Conservation (phyloP, 225 moss, liverwort and hornwort genomes). For the Pseudisothecium myosuroides region DNA sequence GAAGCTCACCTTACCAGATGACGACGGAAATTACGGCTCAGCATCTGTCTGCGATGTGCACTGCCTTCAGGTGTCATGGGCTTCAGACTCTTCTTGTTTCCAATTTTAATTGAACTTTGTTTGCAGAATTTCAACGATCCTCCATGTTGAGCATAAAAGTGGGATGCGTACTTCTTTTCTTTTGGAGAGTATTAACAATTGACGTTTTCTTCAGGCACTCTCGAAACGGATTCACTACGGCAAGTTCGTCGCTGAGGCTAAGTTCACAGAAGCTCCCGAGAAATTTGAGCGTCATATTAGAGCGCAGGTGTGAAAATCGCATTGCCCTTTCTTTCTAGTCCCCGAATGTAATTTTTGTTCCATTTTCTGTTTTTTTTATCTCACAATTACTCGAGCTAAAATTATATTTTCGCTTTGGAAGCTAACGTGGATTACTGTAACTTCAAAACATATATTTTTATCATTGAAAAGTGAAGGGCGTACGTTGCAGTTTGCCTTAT, state of each 20-base stretch:
- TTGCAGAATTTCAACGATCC: not conserved
- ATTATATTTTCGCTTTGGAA: not conserved
- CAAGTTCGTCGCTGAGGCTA: conserved; percentile 95
- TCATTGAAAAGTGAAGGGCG: not conserved
- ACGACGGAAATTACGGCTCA: conserved; percentile 94
- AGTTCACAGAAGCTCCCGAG: conserved; percentile 59
- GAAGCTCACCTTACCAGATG: conserved; percentile 52
- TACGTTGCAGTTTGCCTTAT: not conserved
- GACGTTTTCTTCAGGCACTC: conserved; percentile 40
- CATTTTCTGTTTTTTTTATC: not conserved
- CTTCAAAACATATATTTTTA: not conserved
- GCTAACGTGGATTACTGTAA: not conserved
- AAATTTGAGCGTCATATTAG: conserved; percentile 61
- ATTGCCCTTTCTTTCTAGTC: not conserved
- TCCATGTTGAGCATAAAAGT: not conserved
- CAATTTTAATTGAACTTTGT: not conserved
- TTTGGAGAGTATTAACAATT: not conserved
- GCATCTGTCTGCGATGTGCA: conserved; percentile 77
- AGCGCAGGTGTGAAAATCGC: conserved; percentile 46
- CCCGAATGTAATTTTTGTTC: not conserved
- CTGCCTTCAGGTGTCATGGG: conserved; percentile 68
- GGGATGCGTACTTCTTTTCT: not conserved
- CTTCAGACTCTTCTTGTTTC: not conserved
- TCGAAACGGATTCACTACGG: conserved; percentile 96
- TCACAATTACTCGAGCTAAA: not conserved